Evolutionary conservation across 2,329 filamentous ascomycete genomes (phyloP), one percentile per base, ranked within the genome.

Genomic region (Nemania sp.): DNA sequence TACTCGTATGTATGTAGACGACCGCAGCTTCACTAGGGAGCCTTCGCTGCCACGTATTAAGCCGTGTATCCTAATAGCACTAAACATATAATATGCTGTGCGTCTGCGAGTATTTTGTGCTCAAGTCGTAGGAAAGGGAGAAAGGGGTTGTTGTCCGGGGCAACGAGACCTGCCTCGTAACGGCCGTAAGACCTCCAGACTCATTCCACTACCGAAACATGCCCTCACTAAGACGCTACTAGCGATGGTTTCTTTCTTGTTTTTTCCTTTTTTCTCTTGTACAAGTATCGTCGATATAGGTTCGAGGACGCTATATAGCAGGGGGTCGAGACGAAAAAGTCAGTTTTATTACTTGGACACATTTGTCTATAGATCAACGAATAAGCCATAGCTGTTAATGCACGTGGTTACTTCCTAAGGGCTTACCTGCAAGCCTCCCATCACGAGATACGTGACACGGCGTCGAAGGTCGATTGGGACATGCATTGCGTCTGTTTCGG

Each of bases 151-250:
- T 59, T 62, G 49, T 61, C 54, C 49, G 5, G 27, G 11, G 35
- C 18, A 10, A 47, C 47, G 45, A 11, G 27, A 41, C 22, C 26
- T 55, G 41, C 58, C 66, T 64, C 8, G 27, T 47, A 71, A 69
- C 69, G 69, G 69, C 69, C 69, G 69, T 71, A 71, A 71, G 53
- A 38, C 35, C 35, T 47, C 8, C 22, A 13, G 38, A 13, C n/a
- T 26, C 20, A 45, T 43, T n/a, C 32, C 29, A 43, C 35, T 47
- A 15, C 49, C 24, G 6, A 47, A 27, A 3, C n/a, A 54, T n/a
- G 5, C n/a, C 27, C 22, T 24, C 38, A 22, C 27, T 20, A 3
- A 41, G n/a, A 3, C 5, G 20, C 38, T 13, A 38, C 11, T 22
- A 27, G 20, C n/a, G n/a, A n/a, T n/a, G n/a, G 11, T 51, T 51